These are phyloP conservation scores for Kodamaea sp. DNA, from an alignment of 1,139 yeast species.

Conservation along the genomic window DNA sequence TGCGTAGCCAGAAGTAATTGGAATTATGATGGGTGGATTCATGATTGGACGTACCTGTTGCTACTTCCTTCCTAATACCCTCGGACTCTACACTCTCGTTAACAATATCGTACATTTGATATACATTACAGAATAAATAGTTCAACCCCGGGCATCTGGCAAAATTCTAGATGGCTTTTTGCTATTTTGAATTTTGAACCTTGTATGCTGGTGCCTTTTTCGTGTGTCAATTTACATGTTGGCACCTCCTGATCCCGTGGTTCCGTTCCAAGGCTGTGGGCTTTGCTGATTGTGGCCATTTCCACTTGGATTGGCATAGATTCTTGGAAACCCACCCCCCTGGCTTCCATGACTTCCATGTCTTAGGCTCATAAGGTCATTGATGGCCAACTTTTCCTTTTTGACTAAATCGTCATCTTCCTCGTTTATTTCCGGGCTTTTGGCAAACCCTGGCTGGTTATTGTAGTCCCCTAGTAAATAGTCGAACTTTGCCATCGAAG, in stretches of 20 bases:
- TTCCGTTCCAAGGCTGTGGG: constrained; percentile 2
- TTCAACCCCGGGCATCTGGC: no score
- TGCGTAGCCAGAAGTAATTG: no score
- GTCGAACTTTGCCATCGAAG: constrained; percentile 32
- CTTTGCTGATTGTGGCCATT: background rate
- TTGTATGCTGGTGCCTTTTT: no score
- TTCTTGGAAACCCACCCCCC: background rate
- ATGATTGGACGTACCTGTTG: no score
- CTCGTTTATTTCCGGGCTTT: constrained; percentile 13
- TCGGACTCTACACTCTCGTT: no score
- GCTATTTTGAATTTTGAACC: no score
- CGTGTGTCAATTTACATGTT: constrained; percentile 1
- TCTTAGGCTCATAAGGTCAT: constrained; percentile 34
- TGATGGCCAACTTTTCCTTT: constrained; percentile 38
- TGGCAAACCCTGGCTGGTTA: constrained; percentile 13
- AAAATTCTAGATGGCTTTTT: no score
- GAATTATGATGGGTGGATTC: no score
- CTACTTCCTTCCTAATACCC: no score
- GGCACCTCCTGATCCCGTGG: constrained; percentile 1
- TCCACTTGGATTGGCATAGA: background rate
- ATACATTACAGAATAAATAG: background rate
- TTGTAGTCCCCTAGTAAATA: constrained; percentile 31
- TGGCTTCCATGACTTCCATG: constrained; percentile 9
- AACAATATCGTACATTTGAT: background rate
- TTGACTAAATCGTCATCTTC: constrained; percentile 29